Evolutionary conservation across 352 stramenopile genomes (phyloP).

Genomic region (Phytophthora megakarya): DNA sequence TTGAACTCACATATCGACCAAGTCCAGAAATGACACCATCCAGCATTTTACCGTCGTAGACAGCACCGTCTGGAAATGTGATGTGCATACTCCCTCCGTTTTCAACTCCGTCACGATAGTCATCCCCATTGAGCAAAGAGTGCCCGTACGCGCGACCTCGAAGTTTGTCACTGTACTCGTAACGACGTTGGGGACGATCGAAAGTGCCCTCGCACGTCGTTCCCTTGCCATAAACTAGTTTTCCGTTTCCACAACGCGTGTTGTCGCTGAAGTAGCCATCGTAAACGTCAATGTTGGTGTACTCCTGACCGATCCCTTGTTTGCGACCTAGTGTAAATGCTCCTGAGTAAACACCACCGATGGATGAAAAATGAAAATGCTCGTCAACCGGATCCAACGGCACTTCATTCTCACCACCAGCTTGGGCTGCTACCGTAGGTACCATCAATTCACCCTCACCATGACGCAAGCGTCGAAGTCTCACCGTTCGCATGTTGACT

Average conservation of each 20-base stretch:
- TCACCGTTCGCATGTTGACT: constrained; percentile 70
- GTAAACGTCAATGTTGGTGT: constrained; percentile 69
- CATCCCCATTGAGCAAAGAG: constrained; percentile 55
- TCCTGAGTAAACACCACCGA: constrained; percentile 59
- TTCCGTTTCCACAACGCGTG: constrained; percentile 44
- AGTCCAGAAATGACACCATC: constrained; percentile 58
- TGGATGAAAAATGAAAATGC: constrained; percentile 70
- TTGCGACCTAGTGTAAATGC: constrained; percentile 56
- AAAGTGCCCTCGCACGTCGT: constrained; percentile 54
- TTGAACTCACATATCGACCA: constrained; percentile 65
- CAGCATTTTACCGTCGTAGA: constrained; percentile 70
- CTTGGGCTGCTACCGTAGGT: constrained; percentile 13
- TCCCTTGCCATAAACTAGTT: constrained; percentile 67
- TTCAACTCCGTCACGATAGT: constrained; percentile 57
- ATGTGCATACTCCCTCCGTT: constrained; percentile 54
- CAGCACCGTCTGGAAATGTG: constrained; percentile 63
- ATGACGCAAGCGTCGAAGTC: constrained; percentile 59
- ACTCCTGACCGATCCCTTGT: constrained; percentile 60
- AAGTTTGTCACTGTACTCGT: constrained; percentile 51
- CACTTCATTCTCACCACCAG: constrained; percentile 19
- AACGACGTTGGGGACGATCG: constrained; percentile 43
- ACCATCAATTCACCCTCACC: constrained; percentile 52
- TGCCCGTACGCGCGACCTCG: constrained; percentile 34
- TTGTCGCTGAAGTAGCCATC: constrained; percentile 61
- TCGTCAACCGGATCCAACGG: constrained; percentile 52